Evolutionary conservation across 2,329 filamentous ascomycete species (phyloP), one percentile per base, ranked within the genome.

Genomic region (Arthroderma sp.): DNA sequence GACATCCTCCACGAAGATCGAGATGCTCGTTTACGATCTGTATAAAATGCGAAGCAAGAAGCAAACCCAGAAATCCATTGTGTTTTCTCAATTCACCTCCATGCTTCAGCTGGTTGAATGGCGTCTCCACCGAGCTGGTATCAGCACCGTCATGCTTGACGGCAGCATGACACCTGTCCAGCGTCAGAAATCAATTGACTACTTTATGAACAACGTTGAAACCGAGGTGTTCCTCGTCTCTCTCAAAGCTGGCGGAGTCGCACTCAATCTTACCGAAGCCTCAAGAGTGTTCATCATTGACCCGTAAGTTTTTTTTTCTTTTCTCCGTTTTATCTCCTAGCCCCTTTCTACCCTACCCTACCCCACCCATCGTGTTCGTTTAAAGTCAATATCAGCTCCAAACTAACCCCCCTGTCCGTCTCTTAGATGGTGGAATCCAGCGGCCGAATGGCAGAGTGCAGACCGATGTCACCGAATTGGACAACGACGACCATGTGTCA

Each of bases 31-130:
- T 6, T 93, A 95, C 58, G 87, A 96, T 58, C 75, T 98, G 2
- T 91, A 94, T 70, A 83, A 85, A 62, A 75, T 96, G 34, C 81
- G 91, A 47, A 94, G 84, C 47, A 85, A 94, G 67, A 94, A 93
- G 61, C 81, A 87, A 50, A 93, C 87, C 0, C 82, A 91, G 62
- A 98, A 98, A 68, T 93, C 85, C 3, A 96, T 96, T 58, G 91
- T 96, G 51, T 96, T 96, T 62, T 94, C 85, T 6, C 88, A 95
- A 57, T 96, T 96, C 60, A 95, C 89, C 0, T 91, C 85, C 1
- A 96, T 96, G 89, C 70, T 96, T 47, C 89, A 95, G 68, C 76
- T 96, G 28, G 89, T 95, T 39, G 89, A 96, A 66, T 96, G 89
- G 89, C 85, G 89, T 44, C 77, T 98, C 43, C 85, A 88, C 46